Base-by-base conservation (phyloP, 345 rosid species). In the Hirschfeldia incana region DNA sequence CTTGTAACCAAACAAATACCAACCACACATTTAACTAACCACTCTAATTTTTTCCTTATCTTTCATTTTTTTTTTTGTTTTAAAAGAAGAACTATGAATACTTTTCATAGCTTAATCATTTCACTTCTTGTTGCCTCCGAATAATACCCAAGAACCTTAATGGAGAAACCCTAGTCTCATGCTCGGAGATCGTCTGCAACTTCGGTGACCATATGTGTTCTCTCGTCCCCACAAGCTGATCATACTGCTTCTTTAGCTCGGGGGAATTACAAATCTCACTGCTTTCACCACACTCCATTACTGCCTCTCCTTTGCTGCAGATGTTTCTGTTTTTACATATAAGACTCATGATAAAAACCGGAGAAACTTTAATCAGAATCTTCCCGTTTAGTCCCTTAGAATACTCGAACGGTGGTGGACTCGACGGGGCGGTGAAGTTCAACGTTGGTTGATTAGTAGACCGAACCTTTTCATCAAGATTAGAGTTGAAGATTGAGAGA, bases 211-310 rank as follows among this genome's bases (percentile, higher is more conserved):
- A 92, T 8, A 87, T 53, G 55, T 94, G 89, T 28, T 83, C 94
- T 76, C 76, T 89, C 15, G 87, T 78, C 65, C 97, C 87, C 8
- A 92, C 98, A 12, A 94, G 82, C 79, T 78, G 88, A 37, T 87
- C 91, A 65, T 94, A 94, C 12, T 90, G 97, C 78, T 92, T 94
- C 88, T 89, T 85, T 89, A 94, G 72, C 84, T 94, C 97, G n/a
- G 97, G 97, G 2, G 97, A 90, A 81, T 89, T 89, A 68, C 98
- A 94, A 66, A 94, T 87, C 76, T 80, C 80, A 13, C 76, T 76
- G 51, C 33, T 65, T 29, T 81, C 72, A 32, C 72, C 55, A 46
- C 61, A 70, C 1, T 13, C 71, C 2, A 15, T 67, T 8, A 26
- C 44, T 1, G 36, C 36, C 29, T 57, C 80, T 39, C 77, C 79